Percentiles rank a stretch among this genome's conserved stretches.
phyloP scores from a whole-genome alignment of 129 eudicot species.

The Kitagawia praeruptora region DNA sequence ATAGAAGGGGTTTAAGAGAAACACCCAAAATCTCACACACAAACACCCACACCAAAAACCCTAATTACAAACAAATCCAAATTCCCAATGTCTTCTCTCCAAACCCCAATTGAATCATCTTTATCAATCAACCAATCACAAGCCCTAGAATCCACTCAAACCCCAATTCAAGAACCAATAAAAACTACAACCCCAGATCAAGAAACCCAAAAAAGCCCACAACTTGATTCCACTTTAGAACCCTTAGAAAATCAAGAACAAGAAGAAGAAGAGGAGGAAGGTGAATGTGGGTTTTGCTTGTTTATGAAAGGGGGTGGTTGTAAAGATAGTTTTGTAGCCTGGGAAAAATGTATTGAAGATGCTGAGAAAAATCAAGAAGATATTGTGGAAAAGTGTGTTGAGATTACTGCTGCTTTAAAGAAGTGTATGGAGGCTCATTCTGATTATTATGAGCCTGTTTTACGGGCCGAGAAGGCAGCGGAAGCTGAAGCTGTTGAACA shows the following conservation, averaged over 20 bases:
- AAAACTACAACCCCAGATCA: background rate
- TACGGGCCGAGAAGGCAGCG: no score
- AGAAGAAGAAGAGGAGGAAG: conserved; percentile 30
- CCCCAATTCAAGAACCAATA: background rate
- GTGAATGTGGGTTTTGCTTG: conserved; percentile 18
- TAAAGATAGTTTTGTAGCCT: no score
- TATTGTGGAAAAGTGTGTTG: no score
- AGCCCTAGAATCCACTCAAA: background rate
- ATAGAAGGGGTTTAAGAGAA: background rate
- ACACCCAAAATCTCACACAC: background rate
- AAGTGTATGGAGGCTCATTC: no score
- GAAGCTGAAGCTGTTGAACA: no score
- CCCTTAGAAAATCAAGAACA: background rate
- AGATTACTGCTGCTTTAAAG: no score
- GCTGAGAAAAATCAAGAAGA: no score
- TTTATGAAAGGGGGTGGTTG: no score
- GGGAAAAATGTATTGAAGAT: no score
- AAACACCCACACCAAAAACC: background rate
- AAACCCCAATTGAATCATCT: background rate
- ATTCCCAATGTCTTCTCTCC: conserved; percentile 5
- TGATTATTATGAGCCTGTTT: no score
- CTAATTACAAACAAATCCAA: background rate
- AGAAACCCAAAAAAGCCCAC: conserved; percentile 23
- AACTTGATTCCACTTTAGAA: conserved; percentile 19
- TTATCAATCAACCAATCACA: background rate